Evolutionary conservation across 2,329 filamentous ascomycete genomes (phyloP).

Genomic region (Aureobasidium sp.): DNA sequence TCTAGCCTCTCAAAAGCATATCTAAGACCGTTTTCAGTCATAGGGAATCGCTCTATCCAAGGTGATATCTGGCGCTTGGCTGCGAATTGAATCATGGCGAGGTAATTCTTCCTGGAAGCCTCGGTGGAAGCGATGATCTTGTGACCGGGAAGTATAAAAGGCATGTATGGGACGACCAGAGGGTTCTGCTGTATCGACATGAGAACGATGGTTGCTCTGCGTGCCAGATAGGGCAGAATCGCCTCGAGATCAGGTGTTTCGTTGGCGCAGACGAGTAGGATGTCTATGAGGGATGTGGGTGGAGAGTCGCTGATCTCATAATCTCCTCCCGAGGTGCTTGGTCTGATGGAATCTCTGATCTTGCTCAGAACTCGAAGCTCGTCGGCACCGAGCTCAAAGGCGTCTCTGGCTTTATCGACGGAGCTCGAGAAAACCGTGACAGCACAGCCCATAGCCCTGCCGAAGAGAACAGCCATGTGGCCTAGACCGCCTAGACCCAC

Average conservation of each 20-base stretch:
- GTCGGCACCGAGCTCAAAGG: slow-evolving; percentile 27
- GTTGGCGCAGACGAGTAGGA: slow-evolving; percentile 27
- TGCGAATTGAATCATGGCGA: slow-evolving; percentile 40
- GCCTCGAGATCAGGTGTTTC: slow-evolving; percentile 24
- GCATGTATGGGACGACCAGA: slow-evolving; percentile 28
- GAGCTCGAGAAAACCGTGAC: slow-evolving; percentile 26
- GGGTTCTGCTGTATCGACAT: slow-evolving; percentile 30
- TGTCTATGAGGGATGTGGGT: slow-evolving; percentile 21
- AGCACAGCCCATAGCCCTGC: slow-evolving; percentile 28
- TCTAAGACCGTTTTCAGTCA: slow-evolving; percentile 34
- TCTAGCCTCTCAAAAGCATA: slow-evolving; percentile 36
- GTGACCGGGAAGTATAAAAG: slow-evolving; percentile 30
- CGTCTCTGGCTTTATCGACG: slow-evolving; percentile 26
- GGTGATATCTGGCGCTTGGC: slow-evolving; percentile 38
- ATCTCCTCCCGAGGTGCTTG: neutral
- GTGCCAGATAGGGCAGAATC: slow-evolving; percentile 25
- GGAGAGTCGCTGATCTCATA: neutral
- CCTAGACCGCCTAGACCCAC: slow-evolving; percentile 31
- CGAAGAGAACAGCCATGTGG: slow-evolving; percentile 31
- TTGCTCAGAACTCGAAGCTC: slow-evolving; percentile 18
- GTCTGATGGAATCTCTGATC: neutral
- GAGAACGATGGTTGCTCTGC: slow-evolving; percentile 28
- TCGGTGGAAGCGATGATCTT: slow-evolving; percentile 28
- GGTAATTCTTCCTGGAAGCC: slow-evolving; percentile 26
- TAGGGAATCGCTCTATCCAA: slow-evolving; percentile 37